These are phyloP conservation scores for Lasiodiplodia sp. DNA, from an alignment of 2,329 filamentous ascomycete genomes.

Conservation along the genomic window DNA sequence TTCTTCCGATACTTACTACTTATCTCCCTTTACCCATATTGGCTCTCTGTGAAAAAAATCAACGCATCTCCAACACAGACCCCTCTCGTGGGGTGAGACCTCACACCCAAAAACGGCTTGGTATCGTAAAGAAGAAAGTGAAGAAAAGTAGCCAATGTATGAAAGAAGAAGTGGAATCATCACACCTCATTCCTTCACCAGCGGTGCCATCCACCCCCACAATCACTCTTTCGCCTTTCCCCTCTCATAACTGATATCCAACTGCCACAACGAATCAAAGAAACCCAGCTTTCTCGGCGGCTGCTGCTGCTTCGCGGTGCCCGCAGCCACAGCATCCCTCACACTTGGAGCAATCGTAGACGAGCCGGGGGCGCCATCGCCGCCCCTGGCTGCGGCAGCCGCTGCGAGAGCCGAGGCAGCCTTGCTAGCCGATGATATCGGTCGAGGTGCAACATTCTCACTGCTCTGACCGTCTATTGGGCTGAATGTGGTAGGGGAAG, in stretches of 20 bases:
- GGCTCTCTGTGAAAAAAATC: background rate
- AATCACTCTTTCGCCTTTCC: constrained; percentile 42
- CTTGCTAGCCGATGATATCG: constrained; percentile 1
- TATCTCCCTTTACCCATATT: background rate
- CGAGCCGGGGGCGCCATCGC: background rate
- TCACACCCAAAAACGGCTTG: background rate
- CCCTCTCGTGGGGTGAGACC: background rate
- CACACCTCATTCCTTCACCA: background rate
- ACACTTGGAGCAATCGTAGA: background rate
- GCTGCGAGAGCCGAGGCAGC: constrained; percentile 17
- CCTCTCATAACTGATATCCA: constrained; percentile 49
- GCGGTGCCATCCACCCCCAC: background rate
- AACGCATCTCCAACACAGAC: background rate
- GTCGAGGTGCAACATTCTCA: background rate
- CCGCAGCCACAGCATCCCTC: background rate
- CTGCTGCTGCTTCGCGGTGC: constrained; percentile 34
- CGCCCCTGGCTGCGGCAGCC: background rate
- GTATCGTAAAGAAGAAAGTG: constrained; percentile 2
- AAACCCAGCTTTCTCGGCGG: constrained; percentile 40
- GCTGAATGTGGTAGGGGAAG: constrained; percentile 6
- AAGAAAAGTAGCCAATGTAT: background rate
- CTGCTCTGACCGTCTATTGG: background rate
- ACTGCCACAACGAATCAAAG: constrained; percentile 49
- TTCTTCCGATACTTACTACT: background rate
- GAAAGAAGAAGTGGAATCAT: background rate